Percentiles rank a stretch among this genome's conserved stretches.
Evolutionary conservation across 176 grass and related monocot species (phyloP).

Genomic region (Carex littledalei): DNA sequence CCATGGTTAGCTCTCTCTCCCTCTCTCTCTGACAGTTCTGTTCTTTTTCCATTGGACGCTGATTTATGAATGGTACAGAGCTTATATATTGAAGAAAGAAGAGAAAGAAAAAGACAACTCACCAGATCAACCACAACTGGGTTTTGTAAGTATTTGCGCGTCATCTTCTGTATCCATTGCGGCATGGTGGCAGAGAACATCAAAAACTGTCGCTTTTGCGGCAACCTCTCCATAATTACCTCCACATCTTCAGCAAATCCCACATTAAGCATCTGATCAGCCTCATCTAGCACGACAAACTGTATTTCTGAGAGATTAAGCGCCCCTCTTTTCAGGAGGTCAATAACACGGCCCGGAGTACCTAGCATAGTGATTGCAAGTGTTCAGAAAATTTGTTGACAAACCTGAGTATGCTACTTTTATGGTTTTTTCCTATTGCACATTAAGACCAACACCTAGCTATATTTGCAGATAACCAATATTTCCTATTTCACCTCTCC

Average conservation of each 20-base stretch:
- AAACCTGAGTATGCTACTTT: neutral
- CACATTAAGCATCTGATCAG: conserved; percentile 95
- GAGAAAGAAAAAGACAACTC: conserved; percentile 29
- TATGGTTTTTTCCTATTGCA: neutral
- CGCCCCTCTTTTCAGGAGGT: conserved; percentile 66
- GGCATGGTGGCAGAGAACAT: conserved; percentile 99
- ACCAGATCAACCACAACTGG: conserved; percentile 83
- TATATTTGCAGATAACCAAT: neutral
- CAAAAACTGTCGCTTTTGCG: conserved; percentile 58
- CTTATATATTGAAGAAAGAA: neutral
- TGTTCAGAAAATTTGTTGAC: neutral
- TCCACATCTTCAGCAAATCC: conserved; percentile 95
- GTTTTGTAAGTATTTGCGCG: conserved; percentile 60
- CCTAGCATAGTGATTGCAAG: conserved; percentile 44
- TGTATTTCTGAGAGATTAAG: conserved; percentile 56
- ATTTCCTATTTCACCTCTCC: neutral
- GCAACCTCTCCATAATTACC: conserved; percentile 64
- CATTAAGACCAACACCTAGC: neutral
- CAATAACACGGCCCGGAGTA: conserved; percentile 88
- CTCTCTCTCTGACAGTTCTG: neutral
- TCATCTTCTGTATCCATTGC: conserved; percentile 75
- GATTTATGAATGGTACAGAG: neutral
- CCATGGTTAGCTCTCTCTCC: neutral
- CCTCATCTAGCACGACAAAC: conserved; percentile 97
- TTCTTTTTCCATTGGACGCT: neutral